These are phyloP conservation scores for Artemisia tridentata DNA, from an alignment of 129 eudicot species.

Conservation along the genomic window DNA sequence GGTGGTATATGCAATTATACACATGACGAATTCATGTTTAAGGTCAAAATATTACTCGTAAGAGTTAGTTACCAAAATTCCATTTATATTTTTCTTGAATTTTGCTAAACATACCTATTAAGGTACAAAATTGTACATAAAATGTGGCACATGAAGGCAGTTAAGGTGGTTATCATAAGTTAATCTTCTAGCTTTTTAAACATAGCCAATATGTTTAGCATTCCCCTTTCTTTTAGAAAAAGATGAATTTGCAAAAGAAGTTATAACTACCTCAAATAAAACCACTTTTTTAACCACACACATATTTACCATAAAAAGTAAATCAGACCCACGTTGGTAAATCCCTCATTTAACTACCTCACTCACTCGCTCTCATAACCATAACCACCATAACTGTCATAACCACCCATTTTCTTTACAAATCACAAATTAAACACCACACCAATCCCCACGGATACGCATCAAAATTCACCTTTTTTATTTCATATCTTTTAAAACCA, in stretches of 20 bases:
- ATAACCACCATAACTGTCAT: background rate
- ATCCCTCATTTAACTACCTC: slow-evolving; percentile 1
- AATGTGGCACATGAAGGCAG: too few species aligned
- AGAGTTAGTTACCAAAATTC: too few species aligned
- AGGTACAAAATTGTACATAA: too few species aligned
- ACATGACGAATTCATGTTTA: too few species aligned
- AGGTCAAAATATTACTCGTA: too few species aligned
- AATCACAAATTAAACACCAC: background rate
- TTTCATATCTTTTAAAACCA: background rate
- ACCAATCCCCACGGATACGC: slow-evolving; percentile 7
- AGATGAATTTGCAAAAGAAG: background rate
- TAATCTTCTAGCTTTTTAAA: too few species aligned
- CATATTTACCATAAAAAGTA: background rate
- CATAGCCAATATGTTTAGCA: background rate
- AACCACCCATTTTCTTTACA: background rate
- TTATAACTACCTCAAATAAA: background rate
- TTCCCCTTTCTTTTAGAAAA: background rate
- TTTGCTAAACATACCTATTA: too few species aligned
- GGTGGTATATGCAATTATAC: too few species aligned
- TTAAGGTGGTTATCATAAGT: too few species aligned
- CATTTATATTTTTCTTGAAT: too few species aligned
- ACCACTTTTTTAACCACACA: background rate
- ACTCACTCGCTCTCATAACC: background rate
- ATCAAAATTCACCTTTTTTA: background rate
- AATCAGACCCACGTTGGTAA: background rate